These are phyloP conservation scores for Miscanthus lutarioriparius DNA, from an alignment of 176 grass and related monocot species.

Conservation along the genomic window DNA sequence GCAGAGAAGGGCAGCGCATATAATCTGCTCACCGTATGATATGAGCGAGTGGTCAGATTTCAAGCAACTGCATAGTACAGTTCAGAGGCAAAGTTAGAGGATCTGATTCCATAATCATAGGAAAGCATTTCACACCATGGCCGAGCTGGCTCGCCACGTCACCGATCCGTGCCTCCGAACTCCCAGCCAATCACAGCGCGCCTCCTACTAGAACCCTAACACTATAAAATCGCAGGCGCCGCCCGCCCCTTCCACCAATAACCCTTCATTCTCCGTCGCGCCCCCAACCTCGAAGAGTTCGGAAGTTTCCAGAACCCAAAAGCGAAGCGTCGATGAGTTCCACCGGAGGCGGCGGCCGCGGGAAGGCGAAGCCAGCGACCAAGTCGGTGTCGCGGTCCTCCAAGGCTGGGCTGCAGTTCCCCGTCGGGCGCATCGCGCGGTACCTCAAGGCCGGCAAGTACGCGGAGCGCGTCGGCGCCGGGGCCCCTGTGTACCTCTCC, in stretches of 20 bases:
- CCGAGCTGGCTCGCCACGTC: conserved; percentile 21
- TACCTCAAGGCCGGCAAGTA: conserved; percentile 96
- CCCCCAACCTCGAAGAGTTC: conserved; percentile 13
- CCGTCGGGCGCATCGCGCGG: conserved; percentile 76
- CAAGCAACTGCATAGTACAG: too few relatives aligned
- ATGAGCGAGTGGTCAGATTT: too few relatives aligned
- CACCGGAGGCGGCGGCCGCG: conserved; percentile 46
- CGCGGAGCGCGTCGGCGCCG: conserved; percentile 87
- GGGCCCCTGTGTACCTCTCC: conserved; percentile 90
- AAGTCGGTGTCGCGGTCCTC: conserved; percentile 54
- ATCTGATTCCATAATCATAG: neutral
- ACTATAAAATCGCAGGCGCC: conserved; percentile 34
- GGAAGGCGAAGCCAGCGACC: conserved; percentile 39
- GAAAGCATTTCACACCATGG: conserved; percentile 1
- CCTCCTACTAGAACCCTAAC: conserved; percentile 36
- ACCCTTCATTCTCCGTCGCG: neutral
- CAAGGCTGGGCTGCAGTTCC: conserved; percentile 93
- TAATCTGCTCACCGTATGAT: too few relatives aligned
- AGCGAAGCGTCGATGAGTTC: conserved; percentile 44
- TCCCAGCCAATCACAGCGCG: conserved; percentile 29
- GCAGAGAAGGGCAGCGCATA: too few relatives aligned
- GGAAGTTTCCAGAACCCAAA: conserved; percentile 8
- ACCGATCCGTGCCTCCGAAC: conserved; percentile 13
- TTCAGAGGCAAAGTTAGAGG: too few relatives aligned
- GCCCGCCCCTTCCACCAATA: neutral